These are phyloP conservation scores for Cladophialophora immunda DNA, from an alignment of 2,329 filamentous ascomycete species.

Conservation along the genomic window DNA sequence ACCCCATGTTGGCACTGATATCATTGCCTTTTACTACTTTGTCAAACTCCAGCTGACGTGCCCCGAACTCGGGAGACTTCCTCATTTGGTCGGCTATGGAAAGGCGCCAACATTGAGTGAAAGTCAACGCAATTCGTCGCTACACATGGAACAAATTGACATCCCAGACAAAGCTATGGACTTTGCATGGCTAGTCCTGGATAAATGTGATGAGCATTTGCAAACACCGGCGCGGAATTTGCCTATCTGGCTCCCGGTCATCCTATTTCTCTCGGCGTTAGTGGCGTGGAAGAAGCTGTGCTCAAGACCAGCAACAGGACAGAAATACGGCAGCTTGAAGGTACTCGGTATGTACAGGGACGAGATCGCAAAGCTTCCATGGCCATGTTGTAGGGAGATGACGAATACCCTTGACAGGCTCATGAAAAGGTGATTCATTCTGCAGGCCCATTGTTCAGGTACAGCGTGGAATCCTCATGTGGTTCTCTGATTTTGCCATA, in stretches of 20 bases:
- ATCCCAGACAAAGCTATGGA: conserved; percentile 25
- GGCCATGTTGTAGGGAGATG: conserved; percentile 26
- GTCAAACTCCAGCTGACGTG: conserved; percentile 21
- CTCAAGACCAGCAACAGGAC: background rate
- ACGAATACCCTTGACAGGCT: conserved; percentile 22
- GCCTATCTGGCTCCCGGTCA: conserved; percentile 21
- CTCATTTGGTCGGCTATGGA: conserved; percentile 17
- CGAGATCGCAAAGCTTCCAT: conserved; percentile 23
- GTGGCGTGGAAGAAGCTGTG: conserved; percentile 24
- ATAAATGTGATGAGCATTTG: conserved; percentile 11
- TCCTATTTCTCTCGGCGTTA: conserved; percentile 20
- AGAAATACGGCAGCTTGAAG: conserved; percentile 24
- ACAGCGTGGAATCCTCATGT: too few species aligned
- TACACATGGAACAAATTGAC: background rate
- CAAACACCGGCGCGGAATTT: background rate
- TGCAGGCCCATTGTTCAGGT: conserved; percentile 5
- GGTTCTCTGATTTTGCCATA: too few species aligned
- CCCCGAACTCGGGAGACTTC: conserved; percentile 16
- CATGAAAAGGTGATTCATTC: conserved; percentile 17
- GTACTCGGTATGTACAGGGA: conserved; percentile 25
- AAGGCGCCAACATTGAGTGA: background rate
- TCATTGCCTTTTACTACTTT: conserved; percentile 25
- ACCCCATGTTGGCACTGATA: conserved; percentile 18
- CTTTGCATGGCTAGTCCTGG: conserved; percentile 26
- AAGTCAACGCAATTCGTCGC: too few species aligned